phyloP scores from a whole-genome alignment of 1,284 basidiomycete species.

The Fistulina hepatica region DNA sequence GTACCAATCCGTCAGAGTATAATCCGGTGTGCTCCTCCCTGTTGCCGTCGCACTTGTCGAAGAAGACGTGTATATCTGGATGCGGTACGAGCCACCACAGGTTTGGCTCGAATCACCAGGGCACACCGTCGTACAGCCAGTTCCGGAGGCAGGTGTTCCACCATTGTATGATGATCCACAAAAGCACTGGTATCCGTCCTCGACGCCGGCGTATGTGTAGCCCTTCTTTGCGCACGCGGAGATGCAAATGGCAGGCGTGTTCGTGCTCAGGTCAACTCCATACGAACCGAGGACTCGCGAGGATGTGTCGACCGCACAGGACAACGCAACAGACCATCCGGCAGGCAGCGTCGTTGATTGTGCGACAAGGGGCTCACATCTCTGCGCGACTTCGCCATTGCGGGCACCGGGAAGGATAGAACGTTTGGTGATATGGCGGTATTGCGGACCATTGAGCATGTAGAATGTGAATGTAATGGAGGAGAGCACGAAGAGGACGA shows the following conservation, averaged over 20 bases:
- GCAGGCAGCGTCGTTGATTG: too few species aligned
- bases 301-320: slow-evolving; percentile 10
- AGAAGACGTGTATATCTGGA: slow-evolving; percentile 2
- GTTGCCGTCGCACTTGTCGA: background rate
- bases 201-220: slow-evolving; percentile 7
- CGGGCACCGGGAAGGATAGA: too few species aligned
- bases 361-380: too few species aligned
- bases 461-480: too few species aligned
- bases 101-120: background rate
- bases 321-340: too few species aligned
- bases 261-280: slow-evolving; percentile 2
- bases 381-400: too few species aligned
- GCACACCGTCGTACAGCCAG: slow-evolving; percentile 5
- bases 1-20: background rate
- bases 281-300: slow-evolving; percentile 7
- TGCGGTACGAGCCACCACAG: slow-evolving; percentile 1
- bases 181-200: slow-evolving; percentile 11
- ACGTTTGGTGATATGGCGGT: too few species aligned
- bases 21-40: background rate
- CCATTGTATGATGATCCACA: slow-evolving; percentile 8
- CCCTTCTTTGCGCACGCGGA: slow-evolving; percentile 3
- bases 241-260: slow-evolving; percentile 10
- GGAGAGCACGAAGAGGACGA: too few species aligned
- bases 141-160: slow-evolving; percentile 2
- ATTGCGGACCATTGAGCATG: too few species aligned